Percentiles rank a stretch among this genome's conserved stretches.
Conservation (phyloP, 2,329 filamentous ascomycete species). For the Cryphonectria naterciae region DNA sequence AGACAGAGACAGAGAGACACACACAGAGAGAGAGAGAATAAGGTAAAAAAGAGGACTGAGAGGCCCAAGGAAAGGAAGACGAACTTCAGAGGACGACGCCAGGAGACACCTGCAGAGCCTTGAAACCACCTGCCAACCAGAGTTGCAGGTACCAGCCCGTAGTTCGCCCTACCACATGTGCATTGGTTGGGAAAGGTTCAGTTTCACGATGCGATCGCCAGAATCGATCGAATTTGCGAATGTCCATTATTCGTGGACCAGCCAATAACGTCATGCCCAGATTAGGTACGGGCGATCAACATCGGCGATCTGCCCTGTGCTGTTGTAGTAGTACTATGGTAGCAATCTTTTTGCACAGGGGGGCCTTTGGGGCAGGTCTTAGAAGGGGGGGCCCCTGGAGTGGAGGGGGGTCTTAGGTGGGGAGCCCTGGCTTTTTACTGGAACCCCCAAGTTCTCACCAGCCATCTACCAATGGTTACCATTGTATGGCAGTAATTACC, state of each 20-base stretch:
- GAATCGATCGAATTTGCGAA: neutral
- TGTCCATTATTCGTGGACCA: neutral
- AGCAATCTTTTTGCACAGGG: neutral
- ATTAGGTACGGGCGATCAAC: conserved; percentile 7
- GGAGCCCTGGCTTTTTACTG: neutral
- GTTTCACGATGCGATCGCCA: neutral
- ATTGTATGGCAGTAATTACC: neutral
- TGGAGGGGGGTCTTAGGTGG: no score
- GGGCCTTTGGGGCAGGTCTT: neutral
- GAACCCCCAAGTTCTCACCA: neutral
- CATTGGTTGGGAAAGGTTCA: neutral
- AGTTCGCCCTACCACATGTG: neutral
- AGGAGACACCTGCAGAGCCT: neutral
- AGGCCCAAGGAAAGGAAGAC: no score
- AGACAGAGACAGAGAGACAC: no score
- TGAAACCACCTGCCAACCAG: neutral
- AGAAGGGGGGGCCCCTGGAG: neutral
- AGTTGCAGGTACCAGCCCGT: neutral
- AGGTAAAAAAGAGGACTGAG: neutral
- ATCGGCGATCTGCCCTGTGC: conserved; percentile 5
- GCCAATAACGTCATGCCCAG: conserved; percentile 8
- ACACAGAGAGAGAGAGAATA: neutral
- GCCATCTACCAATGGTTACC: neutral
- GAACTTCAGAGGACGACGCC: neutral
- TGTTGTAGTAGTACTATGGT: neutral